Evolutionary conservation across 306 rosid species (phyloP).

Genomic region (Leucaena leucocephala): DNA sequence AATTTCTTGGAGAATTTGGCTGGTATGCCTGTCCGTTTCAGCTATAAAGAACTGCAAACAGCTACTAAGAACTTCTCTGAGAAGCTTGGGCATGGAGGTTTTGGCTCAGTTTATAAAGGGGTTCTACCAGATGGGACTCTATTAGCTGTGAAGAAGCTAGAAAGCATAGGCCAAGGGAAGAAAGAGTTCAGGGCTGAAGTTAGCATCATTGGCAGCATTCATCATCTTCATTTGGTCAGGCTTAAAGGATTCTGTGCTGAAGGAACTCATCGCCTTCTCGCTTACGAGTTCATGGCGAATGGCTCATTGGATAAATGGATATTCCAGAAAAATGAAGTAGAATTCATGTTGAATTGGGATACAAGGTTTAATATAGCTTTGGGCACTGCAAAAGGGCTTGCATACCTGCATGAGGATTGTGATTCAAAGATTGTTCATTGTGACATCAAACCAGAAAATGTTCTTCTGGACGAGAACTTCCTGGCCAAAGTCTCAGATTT

Average conservation of each 20-base stretch:
- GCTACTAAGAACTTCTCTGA: slow-evolving; percentile 80
- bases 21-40: slow-evolving; percentile 78
- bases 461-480: slow-evolving; percentile 76
- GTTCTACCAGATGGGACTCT: slow-evolving; percentile 70
- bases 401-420: slow-evolving; percentile 91
- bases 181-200: slow-evolving; percentile 95
- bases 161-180: slow-evolving; percentile 92
- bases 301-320: slow-evolving; percentile 90
- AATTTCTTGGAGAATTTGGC: slow-evolving; percentile 76
- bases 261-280: slow-evolving; percentile 78
- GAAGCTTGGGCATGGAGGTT: slow-evolving; percentile 94
- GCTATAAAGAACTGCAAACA: slow-evolving; percentile 65
- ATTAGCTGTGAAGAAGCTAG: slow-evolving; percentile 88
- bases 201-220: slow-evolving; percentile 93
- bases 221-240: slow-evolving; percentile 84
- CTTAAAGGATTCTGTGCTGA: slow-evolving; percentile 88
- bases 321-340: slow-evolving; percentile 60
- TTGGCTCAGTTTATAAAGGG: slow-evolving; percentile 90
- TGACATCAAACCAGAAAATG: slow-evolving; percentile 94
- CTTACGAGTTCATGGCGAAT: slow-evolving; percentile 82
- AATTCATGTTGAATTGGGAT: slow-evolving; percentile 71
- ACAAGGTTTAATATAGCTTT: slow-evolving; percentile 79
- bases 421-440: slow-evolving; percentile 87
- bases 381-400: slow-evolving; percentile 90
- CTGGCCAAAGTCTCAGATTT: slow-evolving; percentile 79